These are phyloP conservation scores for Suillus americanus DNA, from an alignment of 768 basidiomycete species.

Conservation along the genomic window DNA sequence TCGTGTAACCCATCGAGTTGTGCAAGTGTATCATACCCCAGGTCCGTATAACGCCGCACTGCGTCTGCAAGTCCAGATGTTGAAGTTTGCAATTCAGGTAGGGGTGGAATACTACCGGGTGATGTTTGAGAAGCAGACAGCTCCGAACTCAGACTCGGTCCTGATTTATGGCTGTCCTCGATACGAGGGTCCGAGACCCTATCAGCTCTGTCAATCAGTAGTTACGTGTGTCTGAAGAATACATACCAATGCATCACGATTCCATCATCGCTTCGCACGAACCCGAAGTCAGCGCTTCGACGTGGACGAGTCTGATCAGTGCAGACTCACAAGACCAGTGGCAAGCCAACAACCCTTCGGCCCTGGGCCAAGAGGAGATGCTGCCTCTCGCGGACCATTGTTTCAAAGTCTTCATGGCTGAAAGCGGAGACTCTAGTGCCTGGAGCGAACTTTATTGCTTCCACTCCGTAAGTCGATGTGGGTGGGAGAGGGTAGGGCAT, in stretches of 20 bases:
- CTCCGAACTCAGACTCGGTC: neutral
- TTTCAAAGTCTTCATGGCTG: conserved; percentile 13
- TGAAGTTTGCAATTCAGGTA: neutral
- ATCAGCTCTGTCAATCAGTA: neutral
- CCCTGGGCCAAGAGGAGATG: conserved; percentile 19
- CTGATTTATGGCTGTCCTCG: neutral
- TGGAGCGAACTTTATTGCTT: conserved; percentile 22
- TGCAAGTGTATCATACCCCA: neutral
- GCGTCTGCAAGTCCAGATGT: neutral
- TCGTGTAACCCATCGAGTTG: neutral
- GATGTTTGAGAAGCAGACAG: neutral
- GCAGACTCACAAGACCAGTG: conserved; percentile 25
- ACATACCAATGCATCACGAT: conserved; percentile 30
- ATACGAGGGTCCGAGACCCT: neutral
- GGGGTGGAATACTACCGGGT: neutral
- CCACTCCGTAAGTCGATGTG: conserved; percentile 25
- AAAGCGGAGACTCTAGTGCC: conserved; percentile 13
- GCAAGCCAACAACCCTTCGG: conserved; percentile 24
- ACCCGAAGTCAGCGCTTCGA: conserved; percentile 9
- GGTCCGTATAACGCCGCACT: neutral
- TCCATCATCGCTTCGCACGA: conserved; percentile 23
- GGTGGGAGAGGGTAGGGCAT: conserved; percentile 18
- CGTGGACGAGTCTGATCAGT: neutral
- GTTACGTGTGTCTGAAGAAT: neutral
- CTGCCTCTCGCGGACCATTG: conserved; percentile 19